These are phyloP conservation scores for Leishmania major DNA, from an alignment of 208 protist species.

Conservation along the genomic window DNA sequence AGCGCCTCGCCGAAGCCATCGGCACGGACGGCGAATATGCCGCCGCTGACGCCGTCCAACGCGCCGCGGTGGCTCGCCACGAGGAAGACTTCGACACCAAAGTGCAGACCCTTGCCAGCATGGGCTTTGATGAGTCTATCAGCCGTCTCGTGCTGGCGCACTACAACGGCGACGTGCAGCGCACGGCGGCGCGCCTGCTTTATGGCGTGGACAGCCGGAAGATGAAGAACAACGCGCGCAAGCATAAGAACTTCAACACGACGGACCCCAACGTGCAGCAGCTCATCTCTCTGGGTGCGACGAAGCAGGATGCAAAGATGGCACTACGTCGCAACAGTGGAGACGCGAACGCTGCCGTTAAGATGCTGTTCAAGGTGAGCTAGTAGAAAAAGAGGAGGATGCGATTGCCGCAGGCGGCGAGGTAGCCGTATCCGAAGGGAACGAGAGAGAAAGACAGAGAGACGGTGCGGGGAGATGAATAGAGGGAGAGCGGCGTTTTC, in stretches of 20 bases:
- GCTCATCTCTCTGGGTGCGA: constrained; percentile 72
- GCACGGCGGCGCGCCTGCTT: constrained; percentile 61
- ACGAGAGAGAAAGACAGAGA: neutral
- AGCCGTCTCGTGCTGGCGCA: constrained; percentile 64
- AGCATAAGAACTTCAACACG: constrained; percentile 69
- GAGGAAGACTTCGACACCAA: constrained; percentile 65
- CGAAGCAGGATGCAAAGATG: constrained; percentile 71
- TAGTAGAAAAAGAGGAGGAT: neutral
- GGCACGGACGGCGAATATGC: constrained; percentile 43
- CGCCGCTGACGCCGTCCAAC: constrained; percentile 39
- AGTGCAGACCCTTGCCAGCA: constrained; percentile 40
- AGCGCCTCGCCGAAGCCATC: constrained; percentile 59
- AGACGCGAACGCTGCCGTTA: constrained; percentile 58
- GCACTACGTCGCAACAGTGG: constrained; percentile 64
- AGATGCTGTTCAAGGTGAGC: constrained; percentile 52
- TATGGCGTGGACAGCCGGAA: constrained; percentile 45
- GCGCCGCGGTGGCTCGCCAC: constrained; percentile 25
- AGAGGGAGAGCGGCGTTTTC: neutral
- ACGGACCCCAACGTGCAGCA: constrained; percentile 67
- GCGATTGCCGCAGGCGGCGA: neutral
- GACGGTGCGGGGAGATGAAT: neutral
- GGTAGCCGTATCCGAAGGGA: neutral
- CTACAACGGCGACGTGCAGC: constrained; percentile 83
- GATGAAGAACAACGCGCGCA: constrained; percentile 52
- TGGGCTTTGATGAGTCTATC: constrained; percentile 61